phyloP scores from a whole-genome alignment of 495 filamentous ascomycete species.

The Daldinia loculata region DNA sequence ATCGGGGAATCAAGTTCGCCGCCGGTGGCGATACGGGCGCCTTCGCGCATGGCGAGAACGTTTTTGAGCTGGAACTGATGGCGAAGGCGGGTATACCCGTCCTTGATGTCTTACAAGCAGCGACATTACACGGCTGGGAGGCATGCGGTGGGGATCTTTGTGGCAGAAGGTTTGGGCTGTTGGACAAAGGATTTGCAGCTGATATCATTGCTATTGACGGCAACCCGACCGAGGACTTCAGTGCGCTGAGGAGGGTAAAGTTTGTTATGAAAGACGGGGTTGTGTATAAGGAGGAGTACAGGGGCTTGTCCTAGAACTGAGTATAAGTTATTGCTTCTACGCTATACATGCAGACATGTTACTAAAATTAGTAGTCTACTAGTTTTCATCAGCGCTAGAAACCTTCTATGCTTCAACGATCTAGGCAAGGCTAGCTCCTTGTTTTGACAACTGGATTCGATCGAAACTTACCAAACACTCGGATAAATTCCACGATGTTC shows the following conservation, averaged over 20 bases:
- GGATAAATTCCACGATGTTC: not conserved
- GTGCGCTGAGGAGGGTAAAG: slow-evolving; percentile 55
- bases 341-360: not conserved
- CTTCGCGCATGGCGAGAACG: slow-evolving; percentile 61
- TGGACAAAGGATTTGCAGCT: slow-evolving; percentile 56
- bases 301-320: not conserved
- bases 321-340: too few species aligned
- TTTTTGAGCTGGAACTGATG: slow-evolving; percentile 60
- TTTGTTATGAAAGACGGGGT: slow-evolving; percentile 63
- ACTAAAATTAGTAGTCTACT: not conserved
- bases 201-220: slow-evolving; percentile 59
- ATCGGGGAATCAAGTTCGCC: slow-evolving; percentile 56
- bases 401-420: not conserved
- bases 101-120: slow-evolving; percentile 55
- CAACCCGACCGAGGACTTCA: slow-evolving; percentile 47
- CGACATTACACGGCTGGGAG: slow-evolving; percentile 60
- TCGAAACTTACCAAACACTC: not conserved
- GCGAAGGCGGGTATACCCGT: slow-evolving; percentile 59
- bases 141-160: slow-evolving; percentile 59
- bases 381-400: not conserved
- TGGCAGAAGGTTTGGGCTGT: slow-evolving; percentile 59
- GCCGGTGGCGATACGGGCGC: slow-evolving; percentile 62
- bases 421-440: too few species aligned
- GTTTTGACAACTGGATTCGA: not conserved
- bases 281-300: slow-evolving; percentile 50